Evolutionary conservation across 768 basidiomycete species (phyloP), one percentile per base, ranked within the genome.

Genomic region (Basidioascus undulatus): DNA sequence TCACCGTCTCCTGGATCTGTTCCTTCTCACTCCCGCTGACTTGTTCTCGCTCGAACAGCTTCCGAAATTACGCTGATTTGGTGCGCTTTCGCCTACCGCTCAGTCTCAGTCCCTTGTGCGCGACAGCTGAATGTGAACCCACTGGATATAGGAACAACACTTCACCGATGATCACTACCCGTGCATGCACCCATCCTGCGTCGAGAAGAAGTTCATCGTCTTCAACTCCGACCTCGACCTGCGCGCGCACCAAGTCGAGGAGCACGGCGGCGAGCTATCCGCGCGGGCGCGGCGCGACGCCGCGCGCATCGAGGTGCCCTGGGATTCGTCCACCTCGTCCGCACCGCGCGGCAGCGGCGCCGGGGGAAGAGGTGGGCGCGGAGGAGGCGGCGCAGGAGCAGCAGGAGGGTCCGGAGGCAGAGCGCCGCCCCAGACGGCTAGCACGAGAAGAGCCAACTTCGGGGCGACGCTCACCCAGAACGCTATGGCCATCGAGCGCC

Each of bases 161-260:
- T 81, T 80, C 58, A 70, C 67, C 48, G 63, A 61, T 23, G 71
- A 63, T 3, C 89, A 98, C 56, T 68, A 69, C 55, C 74, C 77
- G 5, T 98, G 89, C 56, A 63, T 60, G 3, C 73, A 82, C 43
- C 47, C 71, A 0, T 55, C 63, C 30, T 98, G 89, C 53, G 70
- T 74, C 34, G 72, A 71, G 5, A 75, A 71, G 50, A 94, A 92
- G 59, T 98, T 98, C 47, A 79, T 96, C 45, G 92, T 96, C 11
- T 96, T 96, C 56, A 71, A 72, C 31, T 75, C 76, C 4, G 65
- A 70, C 12, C 61, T 98, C 10, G 92, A 98, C 54, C 70, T 94
- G 28, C 72, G 84, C 56, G 89, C 75, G 0, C 92, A 98, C 55
- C 74, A 76, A 60, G 74, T 94, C 9, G 74, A 79, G 40, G 74